A percentile compares a stretch with the other conserved stretches of the same genome.
Evolutionary conservation across 2,329 filamentous ascomycete genomes (phyloP).

Genomic region (Neonectria hederae): DNA sequence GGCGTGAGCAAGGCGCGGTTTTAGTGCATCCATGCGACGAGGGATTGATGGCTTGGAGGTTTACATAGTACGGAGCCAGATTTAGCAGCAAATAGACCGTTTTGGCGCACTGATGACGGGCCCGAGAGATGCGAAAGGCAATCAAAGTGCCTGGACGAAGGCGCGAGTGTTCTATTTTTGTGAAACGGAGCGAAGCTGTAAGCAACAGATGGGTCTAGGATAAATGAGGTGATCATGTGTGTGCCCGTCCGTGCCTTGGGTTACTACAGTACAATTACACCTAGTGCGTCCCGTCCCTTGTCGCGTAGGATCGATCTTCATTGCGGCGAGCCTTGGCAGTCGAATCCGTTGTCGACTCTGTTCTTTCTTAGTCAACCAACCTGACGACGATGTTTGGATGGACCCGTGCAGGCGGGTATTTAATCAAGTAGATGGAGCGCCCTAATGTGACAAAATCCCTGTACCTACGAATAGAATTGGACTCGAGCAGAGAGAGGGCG

Average conservation of each 20-base stretch:
- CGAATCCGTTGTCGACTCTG: neutral
- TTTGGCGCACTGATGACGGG: neutral
- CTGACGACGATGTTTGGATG: neutral
- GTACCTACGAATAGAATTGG: neutral
- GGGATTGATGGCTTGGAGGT: neutral
- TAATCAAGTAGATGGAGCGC: neutral
- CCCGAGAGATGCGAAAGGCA: neutral
- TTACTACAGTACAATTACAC: neutral
- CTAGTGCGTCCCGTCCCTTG: neutral
- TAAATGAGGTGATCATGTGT: slow-evolving; percentile 17
- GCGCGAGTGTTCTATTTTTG: neutral
- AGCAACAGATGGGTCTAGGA: slow-evolving; percentile 12
- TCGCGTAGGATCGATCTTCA: slow-evolving; percentile 1
- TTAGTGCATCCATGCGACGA: neutral
- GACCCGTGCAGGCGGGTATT: too few species aligned
- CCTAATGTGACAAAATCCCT: neutral
- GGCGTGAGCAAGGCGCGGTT: neutral
- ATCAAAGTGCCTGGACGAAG: neutral
- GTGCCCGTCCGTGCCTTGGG: neutral
- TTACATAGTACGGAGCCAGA: neutral
- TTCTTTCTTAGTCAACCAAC: neutral
- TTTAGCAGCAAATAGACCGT: neutral
- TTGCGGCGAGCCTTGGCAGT: neutral
- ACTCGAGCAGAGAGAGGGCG: neutral
- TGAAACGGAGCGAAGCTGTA: neutral